Base-by-base conservation (phyloP, 2,329 filamentous ascomycete species). In the Xylaria arbuscula region DNA sequence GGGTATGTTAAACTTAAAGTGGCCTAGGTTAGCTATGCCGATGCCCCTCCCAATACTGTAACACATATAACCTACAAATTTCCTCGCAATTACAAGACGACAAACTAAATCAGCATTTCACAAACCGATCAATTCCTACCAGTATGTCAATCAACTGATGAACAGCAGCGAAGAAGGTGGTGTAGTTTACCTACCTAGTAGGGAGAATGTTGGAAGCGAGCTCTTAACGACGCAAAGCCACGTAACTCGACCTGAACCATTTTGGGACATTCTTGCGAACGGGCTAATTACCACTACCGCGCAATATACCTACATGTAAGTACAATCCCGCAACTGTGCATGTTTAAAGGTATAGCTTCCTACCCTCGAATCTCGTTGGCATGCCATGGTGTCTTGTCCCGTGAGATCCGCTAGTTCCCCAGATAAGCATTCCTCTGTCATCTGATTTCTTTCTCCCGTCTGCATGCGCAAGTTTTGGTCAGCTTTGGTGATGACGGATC, bases 221-320 rank as follows among this genome's bases (percentile, higher is more conserved):
- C 36, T 48, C 38, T 47, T 36, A 47, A 28, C 62, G 38, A 59
- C 36, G 55, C 36, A 50, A n/a, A 38, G 36, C 19, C 13, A 17
- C 38, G 38, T 6, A 42, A 64, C 28, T 36, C 42, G 28, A 47
- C 53, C 48, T 36, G 19, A 40, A 28, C 71, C 70, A 11, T 67
- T 72, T 72, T 53, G 63, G 70, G 71, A 67, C 65, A 72, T 68
- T 65, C 71, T 72, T 72, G 71, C 71, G 71, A 72, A 59, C 42
- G 56, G 45, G 24, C 57, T 22, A 36, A 51, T 63, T 48, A 13
- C 28, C 36, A 38, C 22, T 15, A 42, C 47, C 22, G 2, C 9
- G 11, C 34, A 19, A 11, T 24, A 50, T 5, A 1, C 28, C 28
- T 28, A 5, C n/a, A n/a, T n/a, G n/a, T n/a, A n/a, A n/a, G n/a